phyloP scores from a whole-genome alignment of 2,329 filamentous ascomycete species.

The Aspergillus chevalieri region DNA sequence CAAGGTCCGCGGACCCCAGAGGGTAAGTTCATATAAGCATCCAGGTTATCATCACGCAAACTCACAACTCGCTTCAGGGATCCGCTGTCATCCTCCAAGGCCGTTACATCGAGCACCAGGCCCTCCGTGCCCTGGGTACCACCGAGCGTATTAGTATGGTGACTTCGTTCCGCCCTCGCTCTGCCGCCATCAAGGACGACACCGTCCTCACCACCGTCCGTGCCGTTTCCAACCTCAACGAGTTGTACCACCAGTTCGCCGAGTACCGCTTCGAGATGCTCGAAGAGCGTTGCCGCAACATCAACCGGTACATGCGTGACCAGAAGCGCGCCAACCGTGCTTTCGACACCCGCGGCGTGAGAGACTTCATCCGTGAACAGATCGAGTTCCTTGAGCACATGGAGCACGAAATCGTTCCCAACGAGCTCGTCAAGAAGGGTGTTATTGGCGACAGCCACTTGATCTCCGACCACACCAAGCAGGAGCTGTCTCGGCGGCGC shows the following conservation, averaged over 20 bases:
- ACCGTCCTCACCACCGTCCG: constrained; percentile 56
- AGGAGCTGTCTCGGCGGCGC: constrained; percentile 20
- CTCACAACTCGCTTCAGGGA: constrained; percentile 37
- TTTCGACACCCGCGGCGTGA: constrained; percentile 24
- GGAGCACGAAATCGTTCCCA: constrained; percentile 36
- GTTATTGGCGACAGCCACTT: constrained; percentile 31
- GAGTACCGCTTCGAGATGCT: constrained; percentile 60
- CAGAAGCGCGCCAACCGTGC: constrained; percentile 24
- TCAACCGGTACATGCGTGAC: constrained; percentile 21
- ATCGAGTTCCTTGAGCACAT: constrained; percentile 33
- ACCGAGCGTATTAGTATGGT: constrained; percentile 61
- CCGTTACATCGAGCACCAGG: constrained; percentile 61
- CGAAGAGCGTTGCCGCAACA: constrained; percentile 47
- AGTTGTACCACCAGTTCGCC: constrained; percentile 56
- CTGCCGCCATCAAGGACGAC: constrained; percentile 52
- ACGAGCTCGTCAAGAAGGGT: constrained; percentile 33
- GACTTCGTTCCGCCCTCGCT: constrained; percentile 58
- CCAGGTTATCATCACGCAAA: constrained; percentile 1
- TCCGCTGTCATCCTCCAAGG: constrained; percentile 61
- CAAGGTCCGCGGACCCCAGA: constrained; percentile 55
- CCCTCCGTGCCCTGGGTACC: constrained; percentile 52
- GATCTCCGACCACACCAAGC: constrained; percentile 31
- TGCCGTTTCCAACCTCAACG: constrained; percentile 50
- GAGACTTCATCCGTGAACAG: constrained; percentile 22
- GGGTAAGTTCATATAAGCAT: constrained; percentile 39